Evolutionary conservation across 352 stramenopile genomes (phyloP).

Genomic region (Elongisporangium undulatum): DNA sequence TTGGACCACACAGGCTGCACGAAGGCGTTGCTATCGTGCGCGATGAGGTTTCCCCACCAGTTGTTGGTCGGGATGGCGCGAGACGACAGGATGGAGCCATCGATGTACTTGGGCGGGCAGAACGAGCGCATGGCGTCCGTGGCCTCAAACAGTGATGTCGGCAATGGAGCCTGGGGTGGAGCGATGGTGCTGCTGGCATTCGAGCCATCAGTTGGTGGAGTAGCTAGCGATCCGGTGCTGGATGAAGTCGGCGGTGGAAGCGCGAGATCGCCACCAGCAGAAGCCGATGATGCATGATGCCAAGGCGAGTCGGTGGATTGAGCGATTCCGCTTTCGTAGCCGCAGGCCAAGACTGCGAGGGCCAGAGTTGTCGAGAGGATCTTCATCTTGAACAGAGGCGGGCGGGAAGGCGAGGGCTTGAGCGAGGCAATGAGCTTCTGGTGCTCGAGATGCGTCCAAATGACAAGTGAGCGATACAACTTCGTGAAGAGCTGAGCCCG

Average conservation of each 20-base stretch:
- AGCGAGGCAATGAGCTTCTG: constrained; percentile 1
- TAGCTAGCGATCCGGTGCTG: not conserved
- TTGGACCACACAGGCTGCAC: constrained; percentile 59
- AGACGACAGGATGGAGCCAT: constrained; percentile 29
- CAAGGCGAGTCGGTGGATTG: not conserved
- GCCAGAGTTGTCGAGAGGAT: constrained; percentile 1
- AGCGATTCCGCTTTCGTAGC: not conserved
- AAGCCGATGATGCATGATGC: not conserved
- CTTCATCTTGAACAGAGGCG: constrained; percentile 18
- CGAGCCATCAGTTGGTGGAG: not conserved
- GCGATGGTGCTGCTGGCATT: not conserved
- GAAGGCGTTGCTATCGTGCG: constrained; percentile 19
- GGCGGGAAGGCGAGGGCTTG: constrained; percentile 6
- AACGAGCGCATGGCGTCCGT: constrained; percentile 49
- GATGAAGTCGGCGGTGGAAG: not conserved
- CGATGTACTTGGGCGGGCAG: constrained; percentile 49
- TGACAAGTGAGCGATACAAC: constrained; percentile 19
- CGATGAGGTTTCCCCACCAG: constrained; percentile 75
- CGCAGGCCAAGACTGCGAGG: not conserved
- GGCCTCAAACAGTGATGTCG: constrained; percentile 33
- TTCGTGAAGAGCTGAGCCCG: too few species aligned
- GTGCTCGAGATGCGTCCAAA: constrained; percentile 13
- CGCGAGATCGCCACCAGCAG: not conserved
- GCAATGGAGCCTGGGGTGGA: constrained; percentile 6
- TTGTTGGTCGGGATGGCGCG: constrained; percentile 67